Percentiles rank a stretch among this genome's conserved stretches.
phyloP scores from a whole-genome alignment of 2,329 filamentous ascomycete genomes.

The Fusarium nisikadoi region DNA sequence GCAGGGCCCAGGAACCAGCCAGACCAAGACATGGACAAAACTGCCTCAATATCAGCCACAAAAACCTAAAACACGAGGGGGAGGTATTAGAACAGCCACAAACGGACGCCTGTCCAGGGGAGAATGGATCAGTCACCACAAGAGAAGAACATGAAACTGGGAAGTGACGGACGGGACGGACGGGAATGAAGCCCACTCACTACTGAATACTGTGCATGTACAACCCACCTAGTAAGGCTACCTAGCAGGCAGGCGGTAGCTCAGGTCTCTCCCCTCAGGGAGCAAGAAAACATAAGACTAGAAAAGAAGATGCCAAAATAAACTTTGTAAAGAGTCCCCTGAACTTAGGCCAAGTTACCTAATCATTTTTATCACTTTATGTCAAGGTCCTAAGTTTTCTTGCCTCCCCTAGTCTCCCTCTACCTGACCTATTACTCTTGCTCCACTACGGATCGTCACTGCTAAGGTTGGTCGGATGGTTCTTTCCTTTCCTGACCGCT shows the following conservation, averaged over 20 bases:
- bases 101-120: neutral
- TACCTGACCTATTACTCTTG: neutral
- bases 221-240: no score
- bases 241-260: no score
- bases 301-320: no score
- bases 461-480: neutral
- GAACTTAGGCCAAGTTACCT: no score
- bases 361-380: no score
- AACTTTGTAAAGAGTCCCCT: no score
- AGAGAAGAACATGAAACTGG: neutral
- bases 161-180: neutral
- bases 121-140: neutral
- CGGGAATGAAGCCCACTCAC: neutral
- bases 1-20: neutral
- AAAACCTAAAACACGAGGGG: constrained; percentile 1
- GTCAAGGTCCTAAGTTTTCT: no score
- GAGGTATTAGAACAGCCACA: neutral
- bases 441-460: constrained; percentile 14
- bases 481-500: constrained; percentile 1
- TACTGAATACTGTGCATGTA: no score
- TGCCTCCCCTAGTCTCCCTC: no score
- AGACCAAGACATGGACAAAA: neutral
- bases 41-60: constrained; percentile 1
- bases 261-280: no score
- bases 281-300: no score